Evolutionary conservation across 139 green algal species (phyloP).

Genomic region (Auxenochlorella pyrenoidosa): DNA sequence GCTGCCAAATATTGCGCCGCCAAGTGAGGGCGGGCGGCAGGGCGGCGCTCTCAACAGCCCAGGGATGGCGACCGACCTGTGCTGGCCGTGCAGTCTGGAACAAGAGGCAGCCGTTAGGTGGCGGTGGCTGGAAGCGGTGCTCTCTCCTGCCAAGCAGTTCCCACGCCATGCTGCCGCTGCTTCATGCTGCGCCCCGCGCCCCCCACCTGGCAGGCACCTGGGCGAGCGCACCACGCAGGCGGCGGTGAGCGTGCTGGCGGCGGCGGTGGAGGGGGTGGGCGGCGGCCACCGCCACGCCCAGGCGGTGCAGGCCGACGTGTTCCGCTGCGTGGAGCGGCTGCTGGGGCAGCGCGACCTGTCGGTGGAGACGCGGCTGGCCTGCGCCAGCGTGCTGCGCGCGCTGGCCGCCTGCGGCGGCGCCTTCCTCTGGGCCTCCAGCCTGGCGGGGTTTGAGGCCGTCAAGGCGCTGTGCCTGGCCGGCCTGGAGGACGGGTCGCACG

Average conservation of each 20-base stretch:
- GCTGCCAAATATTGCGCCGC: conserved; percentile 59
- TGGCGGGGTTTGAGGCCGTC: conserved; percentile 62
- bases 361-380: conserved; percentile 10
- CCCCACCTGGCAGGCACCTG: conserved; percentile 20
- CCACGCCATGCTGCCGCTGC: not conserved
- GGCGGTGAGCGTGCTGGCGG: conserved; percentile 65
- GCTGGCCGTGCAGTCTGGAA: not conserved
- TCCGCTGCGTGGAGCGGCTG: conserved; percentile 56
- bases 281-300: conserved; percentile 55
- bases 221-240: conserved; percentile 50
- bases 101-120: too few relatives aligned
- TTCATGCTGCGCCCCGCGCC: not conserved
- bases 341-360: conserved; percentile 35
- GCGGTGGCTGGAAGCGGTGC: too few relatives aligned
- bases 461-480: conserved; percentile 50
- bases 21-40: not conserved
- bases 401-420: conserved; percentile 62
- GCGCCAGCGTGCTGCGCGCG: conserved; percentile 56
- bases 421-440: conserved; percentile 68
- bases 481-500: conserved; percentile 49
- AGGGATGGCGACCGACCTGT: not conserved
- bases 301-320: conserved; percentile 69
- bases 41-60: not conserved
- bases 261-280: conserved; percentile 68
- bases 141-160: not conserved